Base-by-base conservation (phyloP, 1,284 basidiomycete genomes). In the Sporisorium graminicola region DNA sequence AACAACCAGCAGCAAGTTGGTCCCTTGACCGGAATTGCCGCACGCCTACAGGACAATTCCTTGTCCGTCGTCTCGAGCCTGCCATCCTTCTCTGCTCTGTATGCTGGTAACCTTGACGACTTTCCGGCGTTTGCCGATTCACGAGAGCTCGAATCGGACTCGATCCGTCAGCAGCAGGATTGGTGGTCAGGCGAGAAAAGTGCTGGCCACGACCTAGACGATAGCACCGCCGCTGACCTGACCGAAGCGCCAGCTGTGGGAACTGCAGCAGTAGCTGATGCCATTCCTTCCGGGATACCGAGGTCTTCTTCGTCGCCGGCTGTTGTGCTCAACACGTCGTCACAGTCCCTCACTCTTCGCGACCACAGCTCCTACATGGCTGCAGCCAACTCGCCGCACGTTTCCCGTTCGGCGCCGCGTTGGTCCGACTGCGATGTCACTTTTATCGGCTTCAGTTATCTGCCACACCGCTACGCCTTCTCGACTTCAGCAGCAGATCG, bases 61-160 rank as follows among this genome's bases (percentile, higher is more conserved):
- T 26, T 79, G 3, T 74, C 80, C 44, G 68, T 60, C 27, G 55
- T 81, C 12, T 69, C 73, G 31, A 78, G 73, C 44, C 60, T 79
- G 16, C 80, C 80, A 5, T 78, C 77, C 51, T 83, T 85, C 58
- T 84, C 83, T 1, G 74, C 73, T 1, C 68, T 85, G 33, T 85
- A 70, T 52, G 46, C 64, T 13, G 82, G 82, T 27, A 54, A 80
- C 24, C 59, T 78, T 8, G 72, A 82, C 54, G 77, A 83, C 42
- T 85, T 85, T 60, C 83, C 83, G 0, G 77, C 68, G 1, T 83
- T 80, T 47, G 55, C 58, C 13, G 81, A 85, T 50, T 78, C 80
- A 13, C 63, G 67, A 26, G 77, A 81, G 55, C 50, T 71, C 31
- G 64, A 46, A 2, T 58, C 63, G 4, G 63, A 71, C 2, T 66